Base-by-base conservation (phyloP, 2,329 filamentous ascomycete genomes). In the Talaromyces sp. region DNA sequence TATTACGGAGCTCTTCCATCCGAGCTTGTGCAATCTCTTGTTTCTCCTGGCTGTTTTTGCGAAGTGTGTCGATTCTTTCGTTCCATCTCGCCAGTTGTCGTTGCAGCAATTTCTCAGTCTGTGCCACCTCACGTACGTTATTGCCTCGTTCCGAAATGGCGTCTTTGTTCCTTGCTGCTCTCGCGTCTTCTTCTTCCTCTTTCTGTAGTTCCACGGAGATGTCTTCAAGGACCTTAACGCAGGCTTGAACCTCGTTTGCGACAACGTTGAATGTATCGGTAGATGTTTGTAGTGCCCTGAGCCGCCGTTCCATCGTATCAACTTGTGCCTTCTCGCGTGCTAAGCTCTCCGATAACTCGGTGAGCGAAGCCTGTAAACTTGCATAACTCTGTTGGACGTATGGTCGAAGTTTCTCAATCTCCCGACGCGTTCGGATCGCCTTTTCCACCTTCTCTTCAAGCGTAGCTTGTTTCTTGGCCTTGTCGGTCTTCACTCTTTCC, bases 351-450 rank as follows among this genome's bases (percentile, higher is more conserved):
- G 89, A 91, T 64, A 99, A 82, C 69, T 97, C 93, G 2, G 90
- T 86, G 64, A 99, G 82, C 53, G 89, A 90, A 36, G 90, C 86
- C 77, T 98, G 93, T 31, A 99, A 84, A 17, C 89, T 89, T 2
- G 89, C 89, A 0, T 94, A 92, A 72, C 91, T 96, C 75, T 98
- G 92, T 65, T 94, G 86, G 49, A 95, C 92, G 76, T 99, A 99
- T 13, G 95, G 95, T 64, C 91, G 87, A 67, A 99, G 81, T 78
- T 97, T 98, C 64, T 90, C 87, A 70, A 91, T 92, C 77, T 98
- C 95, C 74, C 95, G 91, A 74, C 91, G 88, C 54, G 91, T 84
- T 60, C 87, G 85, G 70, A 96, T 81, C 31, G 80, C 74, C 68
- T 75, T 80, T 68, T 83, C 81, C 3, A 79, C 82, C 71, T 81